Conservation (phyloP, 768 basidiomycete genomes). For the Chalciporus pseudorubinellus region DNA sequence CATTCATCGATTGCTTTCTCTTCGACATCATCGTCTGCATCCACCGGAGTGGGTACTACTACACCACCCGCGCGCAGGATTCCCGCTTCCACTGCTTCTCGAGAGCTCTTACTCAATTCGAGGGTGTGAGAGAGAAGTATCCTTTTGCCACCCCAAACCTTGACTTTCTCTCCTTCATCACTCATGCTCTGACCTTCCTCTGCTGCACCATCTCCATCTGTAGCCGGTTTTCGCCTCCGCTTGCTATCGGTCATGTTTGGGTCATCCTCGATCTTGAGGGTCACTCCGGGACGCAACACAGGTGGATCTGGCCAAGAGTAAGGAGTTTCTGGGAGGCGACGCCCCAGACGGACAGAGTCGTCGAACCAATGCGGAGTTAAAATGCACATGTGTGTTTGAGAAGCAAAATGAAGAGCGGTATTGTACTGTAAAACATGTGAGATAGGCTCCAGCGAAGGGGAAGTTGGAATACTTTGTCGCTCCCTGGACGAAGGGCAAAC, state of each 20-base stretch:
- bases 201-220: constrained; percentile 24
- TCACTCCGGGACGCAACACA: constrained; percentile 36
- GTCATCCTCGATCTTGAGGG: constrained; percentile 15
- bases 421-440: constrained; percentile 33
- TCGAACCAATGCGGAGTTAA: constrained; percentile 95
- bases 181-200: constrained; percentile 3
- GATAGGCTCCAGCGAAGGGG: background rate
- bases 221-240: constrained; percentile 24
- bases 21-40: constrained; percentile 32
- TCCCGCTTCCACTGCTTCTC: constrained; percentile 54
- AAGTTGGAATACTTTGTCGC: constrained; percentile 38
- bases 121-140: constrained; percentile 64
- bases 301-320: constrained; percentile 78
- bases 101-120: constrained; percentile 46
- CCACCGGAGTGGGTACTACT: constrained; percentile 52
- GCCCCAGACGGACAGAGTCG: constrained; percentile 62
- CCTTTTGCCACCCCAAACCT: constrained; percentile 58
- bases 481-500: constrained; percentile 54
- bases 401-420: constrained; percentile 55
- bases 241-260: constrained; percentile 14
- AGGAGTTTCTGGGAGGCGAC: constrained; percentile 47
- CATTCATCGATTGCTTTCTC: constrained; percentile 41
- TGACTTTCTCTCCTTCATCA: constrained; percentile 32
- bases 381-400: constrained; percentile 58
- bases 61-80: constrained; percentile 62